These are phyloP conservation scores for Suillus paluster DNA, from an alignment of 768 basidiomycete genomes.

Conservation along the genomic window DNA sequence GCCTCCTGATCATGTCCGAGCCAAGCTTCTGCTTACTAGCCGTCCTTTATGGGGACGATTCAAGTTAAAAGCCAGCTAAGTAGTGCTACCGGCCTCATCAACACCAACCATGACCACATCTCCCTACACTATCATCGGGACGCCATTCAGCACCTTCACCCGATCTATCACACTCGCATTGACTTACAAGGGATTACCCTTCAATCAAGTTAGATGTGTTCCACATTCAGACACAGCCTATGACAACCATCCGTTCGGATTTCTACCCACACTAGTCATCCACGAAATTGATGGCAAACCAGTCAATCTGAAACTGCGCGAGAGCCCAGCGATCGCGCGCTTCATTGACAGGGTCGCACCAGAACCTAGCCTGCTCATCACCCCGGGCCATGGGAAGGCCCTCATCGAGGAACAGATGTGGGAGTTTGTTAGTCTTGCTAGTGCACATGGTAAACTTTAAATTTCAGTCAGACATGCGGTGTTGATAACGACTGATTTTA, in stretches of 20 bases:
- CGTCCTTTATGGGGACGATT: not conserved
- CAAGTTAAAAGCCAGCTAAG: not conserved
- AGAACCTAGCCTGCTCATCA: conserved; percentile 28
- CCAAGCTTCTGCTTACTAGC: not conserved
- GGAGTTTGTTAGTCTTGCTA: conserved; percentile 35
- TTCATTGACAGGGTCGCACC: conserved; percentile 35
- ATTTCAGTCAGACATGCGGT: not conserved
- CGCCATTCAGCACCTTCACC: conserved; percentile 38
- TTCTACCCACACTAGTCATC: conserved; percentile 35
- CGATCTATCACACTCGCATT: conserved; percentile 36
- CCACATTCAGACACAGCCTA: conserved; percentile 35
- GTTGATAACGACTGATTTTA: conserved; percentile 9
- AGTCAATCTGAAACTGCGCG: conserved; percentile 30
- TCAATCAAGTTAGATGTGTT: conserved; percentile 27
- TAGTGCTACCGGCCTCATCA: not conserved
- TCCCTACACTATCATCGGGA: conserved; percentile 34
- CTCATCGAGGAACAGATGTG: conserved; percentile 35
- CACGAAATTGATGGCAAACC: conserved; percentile 27
- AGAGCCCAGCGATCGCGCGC: conserved; percentile 32
- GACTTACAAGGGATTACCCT: conserved; percentile 30
- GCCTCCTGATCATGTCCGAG: not conserved
- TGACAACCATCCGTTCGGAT: conserved; percentile 35
- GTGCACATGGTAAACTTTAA: conserved; percentile 24
- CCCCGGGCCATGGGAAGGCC: conserved; percentile 22
- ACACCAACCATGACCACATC: conserved; percentile 21